Evolutionary conservation across 139 green algal genomes (phyloP).

Genomic region (Raphidocelis subcapitata): DNA sequence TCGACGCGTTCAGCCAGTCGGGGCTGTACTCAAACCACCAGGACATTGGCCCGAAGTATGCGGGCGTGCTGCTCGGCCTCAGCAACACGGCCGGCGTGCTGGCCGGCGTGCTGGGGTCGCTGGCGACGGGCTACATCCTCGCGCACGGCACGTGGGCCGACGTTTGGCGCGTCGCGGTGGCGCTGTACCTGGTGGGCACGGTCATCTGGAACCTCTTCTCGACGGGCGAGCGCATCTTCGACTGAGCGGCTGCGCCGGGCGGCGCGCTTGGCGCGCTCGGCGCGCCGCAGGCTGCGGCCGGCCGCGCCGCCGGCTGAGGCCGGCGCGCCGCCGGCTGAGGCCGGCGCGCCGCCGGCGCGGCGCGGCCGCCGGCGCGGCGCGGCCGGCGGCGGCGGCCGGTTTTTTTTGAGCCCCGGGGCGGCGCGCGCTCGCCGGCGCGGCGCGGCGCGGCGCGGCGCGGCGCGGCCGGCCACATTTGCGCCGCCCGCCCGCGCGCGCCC

Average conservation of each 20-base stretch:
- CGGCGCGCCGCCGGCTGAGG: too few species aligned
- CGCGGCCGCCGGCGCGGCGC: too few species aligned
- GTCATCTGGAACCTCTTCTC: constrained; percentile 90
- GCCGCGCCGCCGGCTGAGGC: too few species aligned
- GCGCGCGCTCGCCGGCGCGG: too few species aligned
- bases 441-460: too few species aligned
- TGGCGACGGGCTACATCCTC: constrained; percentile 89
- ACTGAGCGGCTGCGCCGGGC: constrained; percentile 43
- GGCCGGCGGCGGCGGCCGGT: too few species aligned
- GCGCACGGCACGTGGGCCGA: constrained; percentile 63
- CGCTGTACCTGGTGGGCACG: constrained; percentile 92
- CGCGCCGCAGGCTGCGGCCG: too few species aligned
- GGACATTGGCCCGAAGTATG: constrained; percentile 95
- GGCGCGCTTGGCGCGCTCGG: too few species aligned
- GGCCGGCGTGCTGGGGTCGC: constrained; percentile 92
- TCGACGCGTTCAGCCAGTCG: constrained; percentile 94
- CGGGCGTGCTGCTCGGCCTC: constrained; percentile 94
- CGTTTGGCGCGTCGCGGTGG: constrained; percentile 87
- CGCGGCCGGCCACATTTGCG: too few species aligned
- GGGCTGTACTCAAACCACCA: constrained; percentile 98
- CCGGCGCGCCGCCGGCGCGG: too few species aligned
- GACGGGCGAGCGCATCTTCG: constrained; percentile 88
- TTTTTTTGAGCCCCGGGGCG: too few species aligned
- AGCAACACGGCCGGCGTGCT: constrained; percentile 96
- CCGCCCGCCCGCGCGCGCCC: too few species aligned